Evolutionary conservation across 768 basidiomycete species (phyloP).

Genomic region (Auricularia sp.): DNA sequence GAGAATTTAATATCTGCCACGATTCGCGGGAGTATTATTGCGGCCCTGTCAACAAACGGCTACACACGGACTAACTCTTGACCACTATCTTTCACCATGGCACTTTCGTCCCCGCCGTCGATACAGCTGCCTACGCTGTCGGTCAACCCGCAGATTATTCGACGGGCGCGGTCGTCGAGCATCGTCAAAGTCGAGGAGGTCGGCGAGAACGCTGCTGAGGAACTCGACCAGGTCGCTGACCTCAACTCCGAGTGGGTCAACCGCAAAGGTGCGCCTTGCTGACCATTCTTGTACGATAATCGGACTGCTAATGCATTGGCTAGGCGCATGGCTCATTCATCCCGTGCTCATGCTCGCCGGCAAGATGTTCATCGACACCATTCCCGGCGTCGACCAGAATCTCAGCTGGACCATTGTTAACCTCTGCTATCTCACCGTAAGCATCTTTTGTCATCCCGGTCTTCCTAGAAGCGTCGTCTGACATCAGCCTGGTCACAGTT

Average conservation of each 20-base stretch:
- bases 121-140: conserved; percentile 45
- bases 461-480: background rate
- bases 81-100: conserved; percentile 1
- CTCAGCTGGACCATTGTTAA: conserved; percentile 94
- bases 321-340: conserved; percentile 98
- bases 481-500: conserved; percentile 36
- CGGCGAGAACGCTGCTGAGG: conserved; percentile 60
- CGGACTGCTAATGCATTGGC: background rate
- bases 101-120: conserved; percentile 31
- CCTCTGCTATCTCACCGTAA: conserved; percentile 78
- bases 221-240: conserved; percentile 72
- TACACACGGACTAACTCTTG: background rate
- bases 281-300: background rate
- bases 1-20: background rate
- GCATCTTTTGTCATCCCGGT: conserved; percentile 22
- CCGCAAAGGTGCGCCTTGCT: conserved; percentile 55
- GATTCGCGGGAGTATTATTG: background rate
- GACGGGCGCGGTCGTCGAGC: conserved; percentile 56
- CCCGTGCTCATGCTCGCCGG: conserved; percentile 82
- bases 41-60: too few relatives aligned
- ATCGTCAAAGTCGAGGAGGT: conserved; percentile 82
- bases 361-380: conserved; percentile 86
- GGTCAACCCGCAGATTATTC: conserved; percentile 25
- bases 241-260: conserved; percentile 93
- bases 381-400: conserved; percentile 91